A percentile compares a stretch with the other conserved stretches of the same genome.
These are phyloP conservation scores for Rubia peregrina DNA, from an alignment of 305 asterid species.

Conservation along the genomic window DNA sequence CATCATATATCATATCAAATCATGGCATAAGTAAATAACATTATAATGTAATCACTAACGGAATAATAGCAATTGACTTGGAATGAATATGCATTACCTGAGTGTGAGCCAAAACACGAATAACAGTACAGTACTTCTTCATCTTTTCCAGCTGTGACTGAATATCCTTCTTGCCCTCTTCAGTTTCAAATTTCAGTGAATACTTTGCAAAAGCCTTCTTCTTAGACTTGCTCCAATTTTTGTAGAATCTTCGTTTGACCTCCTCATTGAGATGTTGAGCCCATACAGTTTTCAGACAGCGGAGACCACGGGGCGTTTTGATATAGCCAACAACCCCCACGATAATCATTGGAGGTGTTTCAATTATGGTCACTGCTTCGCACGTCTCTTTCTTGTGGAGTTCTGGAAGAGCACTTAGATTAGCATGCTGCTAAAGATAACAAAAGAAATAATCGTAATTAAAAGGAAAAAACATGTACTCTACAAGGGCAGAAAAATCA, in stretches of 20 bases:
- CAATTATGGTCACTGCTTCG: slow-evolving; percentile 77
- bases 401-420: slow-evolving; percentile 30
- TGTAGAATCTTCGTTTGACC: slow-evolving; percentile 72
- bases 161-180: slow-evolving; percentile 69
- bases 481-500: too few relatives aligned
- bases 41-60: too few relatives aligned
- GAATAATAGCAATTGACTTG: not conserved
- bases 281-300: slow-evolving; percentile 73
- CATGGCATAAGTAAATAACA: not conserved
- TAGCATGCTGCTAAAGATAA: not conserved
- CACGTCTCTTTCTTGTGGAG: slow-evolving; percentile 88
- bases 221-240: slow-evolving; percentile 81
- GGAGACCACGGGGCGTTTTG: slow-evolving; percentile 88
- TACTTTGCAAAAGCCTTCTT: slow-evolving; percentile 76
- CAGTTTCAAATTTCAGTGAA: slow-evolving; percentile 56
- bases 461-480: not conserved
- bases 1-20: not conserved
- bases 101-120: slow-evolving; percentile 52
- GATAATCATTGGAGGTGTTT: slow-evolving; percentile 73
- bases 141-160: slow-evolving; percentile 63
- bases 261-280: slow-evolving; percentile 93
- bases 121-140: slow-evolving; percentile 55
- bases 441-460: too few relatives aligned
- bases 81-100: not conserved
- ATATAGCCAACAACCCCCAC: slow-evolving; percentile 88